Evolutionary conservation across 345 rosid species (phyloP), one percentile per base, ranked within the genome.

Genomic region (Hevea brasiliensis): DNA sequence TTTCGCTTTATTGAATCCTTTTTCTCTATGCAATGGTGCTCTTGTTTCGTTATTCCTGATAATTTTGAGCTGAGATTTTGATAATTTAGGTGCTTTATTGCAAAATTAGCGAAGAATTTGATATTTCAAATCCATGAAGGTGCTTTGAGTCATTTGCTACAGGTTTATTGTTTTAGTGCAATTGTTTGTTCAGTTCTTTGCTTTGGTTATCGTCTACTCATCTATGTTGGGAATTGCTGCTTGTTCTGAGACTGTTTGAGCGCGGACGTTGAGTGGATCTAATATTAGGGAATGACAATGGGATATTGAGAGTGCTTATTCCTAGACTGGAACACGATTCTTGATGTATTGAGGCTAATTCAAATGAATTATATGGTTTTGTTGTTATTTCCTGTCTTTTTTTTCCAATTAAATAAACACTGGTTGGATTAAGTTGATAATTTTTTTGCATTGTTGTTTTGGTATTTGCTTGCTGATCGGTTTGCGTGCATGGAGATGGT

Each of bases 181-280:
- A 62, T 44, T 62, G 66, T 62, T 41, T 62, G 48, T 37, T 18
- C 12, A 42, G 21, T 7, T 61, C 44, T 61, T 62, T 18, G 27
- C 23, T 40, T 24, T 62, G 44, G 20, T 41, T 62, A 48, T 24
- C 23, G 10, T 61, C 67, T 40, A 62, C 48, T 47, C 24, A 67
- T 32, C 12, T 67, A 51, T 18, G 57, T 15, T 48, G 57, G 10
- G 4, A 0, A 54, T 11, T 60, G 61, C 50, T 59, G 17, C 15
- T 74, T 42, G 18, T 44, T 65, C 5, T 56, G 29, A 21, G 35
- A 74, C 40, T 45, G 44, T 26, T 69, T 74, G 27, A 45, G 63
- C 40, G 72, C n/a, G n/a, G 69, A 53, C 37, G 67, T 67, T 47
- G 59, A 61, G 21, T 77, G 76, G 85, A 83, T 86, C 85, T 81